Base-by-base conservation (phyloP, 108 stramenopile genomes). In the Ochromonas danica region DNA sequence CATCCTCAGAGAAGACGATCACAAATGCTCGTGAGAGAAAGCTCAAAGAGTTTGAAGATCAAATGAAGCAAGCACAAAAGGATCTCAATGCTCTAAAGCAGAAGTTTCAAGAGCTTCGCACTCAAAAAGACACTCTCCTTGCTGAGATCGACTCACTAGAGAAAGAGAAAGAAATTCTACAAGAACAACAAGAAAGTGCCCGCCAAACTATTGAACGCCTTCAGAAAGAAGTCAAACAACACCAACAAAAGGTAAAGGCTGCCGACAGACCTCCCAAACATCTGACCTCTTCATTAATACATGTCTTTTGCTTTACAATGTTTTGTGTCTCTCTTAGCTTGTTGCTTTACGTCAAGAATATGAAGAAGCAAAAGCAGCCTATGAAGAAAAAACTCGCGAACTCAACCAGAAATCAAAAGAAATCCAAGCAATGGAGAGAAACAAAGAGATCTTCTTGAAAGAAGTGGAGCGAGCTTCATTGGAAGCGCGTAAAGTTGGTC, bases 401-500 rank as follows among this genome's bases (percentile, higher is more conserved):
- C 85, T 94, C 61, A 87, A 87, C 28, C 78, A 89, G 42, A 91
- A 85, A 57, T 92, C 92, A n/a, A 78, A 90, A n/a, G 90, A 93
- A 36, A 86, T 97, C 0, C 81, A 82, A 35, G 70, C 75, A 2
- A 77, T 95, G 36, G 86, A 84, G 33, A 88, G 82, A 61, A 87
- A 89, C 41, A 90, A 87, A 61, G 77, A 85, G 2, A 51, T 60
- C 60, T 79, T 91, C 1, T 61, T 22, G 36, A 78, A 78, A 3
- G 61, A 62, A 42, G 87, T 90, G 28, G 91, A 94, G 80, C 82
- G 84, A 31, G 85, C 86, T 71, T 87, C 88, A 70, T 79, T 97
- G 67, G 94, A 97, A 78, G 90, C 86, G 1, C 95, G 96, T 86
- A 97, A 96, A 81, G 71, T 94, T 41, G 82, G 84, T 1, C 86